These are phyloP conservation scores for Solanum lycopersicoides DNA, from an alignment of 257 asterid species.

Conservation along the genomic window DNA sequence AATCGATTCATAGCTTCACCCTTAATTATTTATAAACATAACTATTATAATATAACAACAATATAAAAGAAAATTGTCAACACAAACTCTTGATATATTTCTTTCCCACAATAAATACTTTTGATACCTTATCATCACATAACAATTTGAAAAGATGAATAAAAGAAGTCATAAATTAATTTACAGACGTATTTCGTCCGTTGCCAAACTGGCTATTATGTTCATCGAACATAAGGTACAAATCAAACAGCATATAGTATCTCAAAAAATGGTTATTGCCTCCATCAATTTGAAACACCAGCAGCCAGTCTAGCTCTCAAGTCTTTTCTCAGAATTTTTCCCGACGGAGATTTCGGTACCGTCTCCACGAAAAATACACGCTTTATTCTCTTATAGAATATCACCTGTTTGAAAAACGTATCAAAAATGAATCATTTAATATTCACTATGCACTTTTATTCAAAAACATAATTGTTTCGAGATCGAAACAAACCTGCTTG, in stretches of 20 bases:
- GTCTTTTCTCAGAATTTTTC: slow-evolving; percentile 87
- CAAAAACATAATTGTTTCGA: not conserved
- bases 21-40: too few species aligned
- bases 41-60: not conserved
- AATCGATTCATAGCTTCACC: not conserved
- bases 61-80: not conserved
- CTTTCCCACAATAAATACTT: not conserved
- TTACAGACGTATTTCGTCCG: not conserved
- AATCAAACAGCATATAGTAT: not conserved
- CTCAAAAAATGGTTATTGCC: not conserved
- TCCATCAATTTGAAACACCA: slow-evolving; percentile 12
- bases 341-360: slow-evolving; percentile 80
- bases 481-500: slow-evolving; percentile 32
- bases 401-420: slow-evolving; percentile 37
- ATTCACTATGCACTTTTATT: not conserved
- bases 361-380: slow-evolving; percentile 64
- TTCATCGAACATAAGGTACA: not conserved
- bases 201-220: not conserved
- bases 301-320: slow-evolving; percentile 64
- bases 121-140: not conserved
- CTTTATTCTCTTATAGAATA: slow-evolving; percentile 75
- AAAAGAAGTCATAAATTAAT: not conserved
- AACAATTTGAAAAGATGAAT: not conserved
- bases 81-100: not conserved
- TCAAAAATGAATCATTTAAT: not conserved